A percentile compares a stretch with the other conserved stretches of the same genome.
phyloP scores from a whole-genome alignment of 306 rosid species.

The Echinosophora koreensis region DNA sequence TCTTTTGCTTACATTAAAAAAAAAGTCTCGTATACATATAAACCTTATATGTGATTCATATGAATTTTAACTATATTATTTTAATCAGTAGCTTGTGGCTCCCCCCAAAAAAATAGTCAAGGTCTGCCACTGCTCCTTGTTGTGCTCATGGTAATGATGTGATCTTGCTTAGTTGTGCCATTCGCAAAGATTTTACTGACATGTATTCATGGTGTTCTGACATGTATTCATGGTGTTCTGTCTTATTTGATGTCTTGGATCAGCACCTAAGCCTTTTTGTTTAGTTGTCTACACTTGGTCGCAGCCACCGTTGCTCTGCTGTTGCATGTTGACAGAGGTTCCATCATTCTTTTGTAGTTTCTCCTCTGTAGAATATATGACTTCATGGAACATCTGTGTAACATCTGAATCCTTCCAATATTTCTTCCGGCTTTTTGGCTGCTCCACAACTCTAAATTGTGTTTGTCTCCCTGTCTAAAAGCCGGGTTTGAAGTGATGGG shows the following conservation, averaged over 20 bases:
- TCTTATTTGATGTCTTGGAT: slow-evolving; percentile 44
- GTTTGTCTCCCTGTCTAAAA: slow-evolving; percentile 38
- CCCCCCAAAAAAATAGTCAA: too few species aligned
- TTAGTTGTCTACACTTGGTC: slow-evolving; percentile 41
- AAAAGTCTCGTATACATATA: too few species aligned
- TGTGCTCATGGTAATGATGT: slow-evolving; percentile 35
- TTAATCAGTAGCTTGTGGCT: too few species aligned
- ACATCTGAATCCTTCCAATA: slow-evolving; percentile 46
- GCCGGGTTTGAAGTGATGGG: slow-evolving; percentile 18
- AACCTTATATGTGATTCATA: too few species aligned
- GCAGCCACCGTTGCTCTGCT: slow-evolving; percentile 27
- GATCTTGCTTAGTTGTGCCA: slow-evolving; percentile 26
- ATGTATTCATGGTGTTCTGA: slow-evolving; percentile 40
- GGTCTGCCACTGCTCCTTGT: too few species aligned
- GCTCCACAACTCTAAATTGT: slow-evolving; percentile 53
- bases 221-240: slow-evolving; percentile 40
- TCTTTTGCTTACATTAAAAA: too few species aligned
- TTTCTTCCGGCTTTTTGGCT: slow-evolving; percentile 52
- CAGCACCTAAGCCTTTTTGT: slow-evolving; percentile 40
- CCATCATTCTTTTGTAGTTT: slow-evolving; percentile 20
- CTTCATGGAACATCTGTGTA: slow-evolving; percentile 28
- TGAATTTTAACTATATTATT: too few species aligned
- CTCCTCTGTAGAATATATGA: slow-evolving; percentile 35
- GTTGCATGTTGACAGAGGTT: slow-evolving; percentile 4
- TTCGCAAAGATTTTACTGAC: slow-evolving; percentile 35